phyloP scores from a whole-genome alignment of 1,284 basidiomycete genomes.

The Moesziomyces sp. region DNA sequence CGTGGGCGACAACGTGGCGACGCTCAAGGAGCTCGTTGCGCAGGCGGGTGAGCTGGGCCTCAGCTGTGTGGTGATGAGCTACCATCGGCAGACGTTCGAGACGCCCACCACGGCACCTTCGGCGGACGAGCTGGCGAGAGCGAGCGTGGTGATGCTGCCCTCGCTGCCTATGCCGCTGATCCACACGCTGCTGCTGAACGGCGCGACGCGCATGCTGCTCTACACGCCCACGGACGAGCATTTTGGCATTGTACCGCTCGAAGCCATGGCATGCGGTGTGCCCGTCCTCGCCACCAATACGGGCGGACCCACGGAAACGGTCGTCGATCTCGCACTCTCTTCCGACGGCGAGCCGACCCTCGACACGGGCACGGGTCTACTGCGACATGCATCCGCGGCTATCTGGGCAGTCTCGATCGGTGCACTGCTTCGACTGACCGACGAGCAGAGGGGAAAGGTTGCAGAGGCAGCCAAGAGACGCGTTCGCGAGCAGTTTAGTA shows the following conservation, averaged over 20 bases:
- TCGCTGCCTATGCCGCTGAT: constrained; percentile 59
- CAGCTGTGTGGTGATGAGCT: constrained; percentile 69
- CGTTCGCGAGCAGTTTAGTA: constrained; percentile 34
- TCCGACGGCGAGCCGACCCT: constrained; percentile 38
- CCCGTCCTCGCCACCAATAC: constrained; percentile 88
- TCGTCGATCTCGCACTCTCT: constrained; percentile 73
- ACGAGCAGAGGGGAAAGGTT: constrained; percentile 12
- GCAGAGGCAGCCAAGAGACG: constrained; percentile 20
- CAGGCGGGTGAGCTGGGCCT: constrained; percentile 60
- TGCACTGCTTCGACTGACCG: constrained; percentile 31
- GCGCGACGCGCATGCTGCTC: constrained; percentile 71
- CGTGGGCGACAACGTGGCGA: constrained; percentile 77
- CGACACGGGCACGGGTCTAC: constrained; percentile 44
- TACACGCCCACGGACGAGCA: constrained; percentile 97
- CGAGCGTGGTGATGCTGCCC: constrained; percentile 57
- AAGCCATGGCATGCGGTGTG: constrained; percentile 90
- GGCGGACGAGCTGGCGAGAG: constrained; percentile 12
- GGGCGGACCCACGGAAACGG: constrained; percentile 91
- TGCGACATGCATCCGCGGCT: constrained; percentile 39
- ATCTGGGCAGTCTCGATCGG: constrained; percentile 49
- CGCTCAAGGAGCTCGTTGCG: constrained; percentile 66
- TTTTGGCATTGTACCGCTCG: constrained; percentile 95
- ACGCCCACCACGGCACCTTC: constrained; percentile 61
- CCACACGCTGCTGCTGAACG: constrained; percentile 52
- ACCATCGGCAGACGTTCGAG: constrained; percentile 50